Base-by-base conservation (phyloP, 306 rosid species). In the Prunus mume region DNA sequence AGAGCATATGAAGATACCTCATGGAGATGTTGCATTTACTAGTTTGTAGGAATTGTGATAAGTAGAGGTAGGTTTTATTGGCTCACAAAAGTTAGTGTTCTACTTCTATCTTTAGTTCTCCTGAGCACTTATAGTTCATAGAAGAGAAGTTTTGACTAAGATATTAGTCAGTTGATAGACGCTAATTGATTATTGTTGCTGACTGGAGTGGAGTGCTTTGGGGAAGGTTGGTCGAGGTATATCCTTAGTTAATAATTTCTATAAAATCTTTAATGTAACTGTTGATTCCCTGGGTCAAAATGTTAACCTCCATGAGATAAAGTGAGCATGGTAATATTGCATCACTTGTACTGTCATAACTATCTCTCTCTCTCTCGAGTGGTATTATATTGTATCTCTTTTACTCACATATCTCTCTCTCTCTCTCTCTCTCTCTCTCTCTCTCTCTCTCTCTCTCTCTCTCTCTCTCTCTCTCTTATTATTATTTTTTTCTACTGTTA, bases 401-500 rank as follows among this genome's bases (percentile, higher is more conserved):
- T n/a, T n/a, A n/a, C n/a, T n/a, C n/a, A n/a, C n/a, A n/a, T n/a
- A n/a, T n/a, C n/a, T 68, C 12, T 68, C 9, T 41, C 62, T 19
- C 17, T 27, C 8, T 61, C 19, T 61, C 17, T 68, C 12, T 68
- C 9, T 41, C 62, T 19, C 17, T 27, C 8, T 61, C 19, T 61
- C 17, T 68, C 12, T 68, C 9, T 41, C 62, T 19, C 17, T 27
- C 8, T 61, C 19, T 61, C 17, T 68, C 12, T 68, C 9, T 41
- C 62, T 19, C 17, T 27, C 8, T 61, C 19, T 61, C 17, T n/a
- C 12, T 12, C 1, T 18, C 1, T 38, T 1, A 38, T 38, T 38
- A 6, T 38, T 38, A 65, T 65, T 47, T 5, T 73, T 43, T 58
- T 58, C 61, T 54, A 32, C 60, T 75, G 67, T 74, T 78, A n/a